Percentiles rank a stretch among this genome's conserved stretches.
Evolutionary conservation across 164 flowering plant species (phyloP).

Genomic region (Magnolia kwangsiensis): DNA sequence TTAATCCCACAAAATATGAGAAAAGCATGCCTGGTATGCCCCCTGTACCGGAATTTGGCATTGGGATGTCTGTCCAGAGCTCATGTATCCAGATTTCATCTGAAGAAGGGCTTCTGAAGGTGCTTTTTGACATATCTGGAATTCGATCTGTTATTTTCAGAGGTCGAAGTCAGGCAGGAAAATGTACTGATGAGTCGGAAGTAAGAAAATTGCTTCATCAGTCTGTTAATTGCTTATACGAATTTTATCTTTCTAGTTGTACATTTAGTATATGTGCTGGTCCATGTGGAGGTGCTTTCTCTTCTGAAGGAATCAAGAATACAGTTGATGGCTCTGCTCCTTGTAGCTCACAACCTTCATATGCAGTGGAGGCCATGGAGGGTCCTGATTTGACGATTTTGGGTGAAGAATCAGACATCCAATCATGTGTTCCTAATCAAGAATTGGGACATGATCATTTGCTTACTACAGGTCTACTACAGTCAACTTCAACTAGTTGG

Average conservation of each 20-base stretch:
- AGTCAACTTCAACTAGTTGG: constrained; percentile 24
- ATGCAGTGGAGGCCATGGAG: constrained; percentile 4
- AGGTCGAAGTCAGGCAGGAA: constrained; percentile 24
- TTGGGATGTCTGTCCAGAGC: constrained; percentile 40
- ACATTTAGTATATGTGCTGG: constrained; percentile 30
- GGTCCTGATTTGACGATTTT: constrained; percentile 20
- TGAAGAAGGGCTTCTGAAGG: constrained; percentile 35
- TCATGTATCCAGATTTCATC: constrained; percentile 28
- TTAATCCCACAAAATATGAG: background rate
- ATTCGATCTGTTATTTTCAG: constrained; percentile 38
- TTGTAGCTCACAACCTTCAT: constrained; percentile 13
- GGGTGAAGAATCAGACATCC: constrained; percentile 26
- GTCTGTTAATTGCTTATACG: constrained; percentile 47
- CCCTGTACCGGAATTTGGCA: constrained; percentile 46
- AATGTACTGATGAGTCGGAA: constrained; percentile 25
- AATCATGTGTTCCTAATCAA: constrained; percentile 20
- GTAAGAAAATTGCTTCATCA: constrained; percentile 22
- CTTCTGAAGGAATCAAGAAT: constrained; percentile 19
- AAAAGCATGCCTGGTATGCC: constrained; percentile 21
- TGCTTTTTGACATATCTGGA: constrained; percentile 30
- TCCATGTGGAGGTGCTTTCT: constrained; percentile 17
- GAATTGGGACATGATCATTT: constrained; percentile 6
- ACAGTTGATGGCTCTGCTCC: constrained; percentile 27
- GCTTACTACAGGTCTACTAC: constrained; percentile 13
- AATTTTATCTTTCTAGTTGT: constrained; percentile 46